Base-by-base conservation (phyloP, 2,329 filamentous ascomycete genomes). In the Fusarium transvaalense region DNA sequence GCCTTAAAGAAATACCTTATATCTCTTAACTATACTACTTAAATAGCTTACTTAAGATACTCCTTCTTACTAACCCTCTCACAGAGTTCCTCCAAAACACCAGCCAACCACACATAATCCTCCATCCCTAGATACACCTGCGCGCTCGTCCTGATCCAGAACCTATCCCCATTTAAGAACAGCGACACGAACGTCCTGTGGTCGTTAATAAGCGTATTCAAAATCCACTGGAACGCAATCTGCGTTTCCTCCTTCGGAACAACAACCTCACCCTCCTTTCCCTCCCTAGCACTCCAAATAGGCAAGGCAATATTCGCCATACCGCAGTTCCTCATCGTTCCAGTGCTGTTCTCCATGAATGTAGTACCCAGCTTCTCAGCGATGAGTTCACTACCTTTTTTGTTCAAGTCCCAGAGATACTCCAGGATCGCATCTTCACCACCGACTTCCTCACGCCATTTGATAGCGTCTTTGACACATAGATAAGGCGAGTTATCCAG, bases 41-140 rank as follows among this genome's bases (percentile, higher is more conserved):
- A 43, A 3, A 15, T 15, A 15, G 4, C 39, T 34, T 56, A 66
- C 43, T 63, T 34, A 12, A 73, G 50, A 64, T 79, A 80, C 67
- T 80, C 78, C 50, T 72, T 76, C 51, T 76, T 79, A 4, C 71
- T 76, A 8, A 83, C 80, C 59, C 83, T 77, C 52, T 78, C 75
- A 57, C 79, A 81, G 15, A 87, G 45, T 37, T 81, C 78, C 75
- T 86, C 85, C 73, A 96, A 77, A 10, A 85, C 81, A 51, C 82
- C 75, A 0, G 84, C 92, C 6, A 86, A 85, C 86, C 87, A 92
- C 76, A 91, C 87, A 75, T 96, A 97, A 78, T 97, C 94, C 14
- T 84, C 83, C 68, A 90, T 76, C 27, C 93, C 92, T n/a, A 97
- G 79, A 76, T 96, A 98, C 0, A 96, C 86, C 82, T 97, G 94